Evolutionary conservation across 805 yeast species (phyloP).

Genomic region (Hanseniaspora meyeri): DNA sequence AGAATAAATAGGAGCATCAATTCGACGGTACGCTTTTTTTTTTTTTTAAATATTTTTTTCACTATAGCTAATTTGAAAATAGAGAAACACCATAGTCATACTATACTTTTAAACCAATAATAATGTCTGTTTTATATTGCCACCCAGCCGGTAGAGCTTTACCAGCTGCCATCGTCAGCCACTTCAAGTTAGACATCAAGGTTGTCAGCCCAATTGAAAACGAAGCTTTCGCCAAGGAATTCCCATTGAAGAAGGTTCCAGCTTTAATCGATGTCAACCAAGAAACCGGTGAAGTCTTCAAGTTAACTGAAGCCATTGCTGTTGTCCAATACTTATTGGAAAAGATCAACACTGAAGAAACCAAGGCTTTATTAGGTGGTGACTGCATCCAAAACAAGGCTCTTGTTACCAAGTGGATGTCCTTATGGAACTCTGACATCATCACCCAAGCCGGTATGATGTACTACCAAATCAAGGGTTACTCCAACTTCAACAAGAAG

Average conservation of each 20-base stretch:
- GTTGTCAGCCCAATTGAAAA: conserved; percentile 28
- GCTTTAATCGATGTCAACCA: conserved; percentile 56
- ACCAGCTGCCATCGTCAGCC: conserved; percentile 43
- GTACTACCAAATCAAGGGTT: conserved; percentile 53
- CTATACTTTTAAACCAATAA: conserved; percentile 4
- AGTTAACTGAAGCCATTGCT: conserved; percentile 59
- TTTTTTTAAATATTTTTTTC: no score
- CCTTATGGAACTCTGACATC: conserved; percentile 61
- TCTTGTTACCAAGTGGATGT: conserved; percentile 59
- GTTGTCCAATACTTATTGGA: conserved; percentile 39
- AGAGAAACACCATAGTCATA: background rate
- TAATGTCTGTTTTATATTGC: conserved; percentile 54
- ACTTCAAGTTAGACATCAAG: conserved; percentile 42
- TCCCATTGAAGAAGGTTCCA: conserved; percentile 59
- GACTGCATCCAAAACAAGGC: conserved; percentile 32
- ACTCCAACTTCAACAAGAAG: conserved; percentile 66
- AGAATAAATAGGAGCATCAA: background rate
- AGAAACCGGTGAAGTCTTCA: conserved; percentile 27
- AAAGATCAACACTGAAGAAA: conserved; percentile 28
- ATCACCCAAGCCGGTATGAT: conserved; percentile 36
- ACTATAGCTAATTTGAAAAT: background rate
- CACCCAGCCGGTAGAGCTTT: conserved; percentile 32
- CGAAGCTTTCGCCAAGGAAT: conserved; percentile 34
- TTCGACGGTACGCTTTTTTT: no score
- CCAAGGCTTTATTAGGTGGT: conserved; percentile 17